Base-by-base conservation (phyloP, 2,329 filamentous ascomycete genomes). In the Colletotrichum euphorbiae region DNA sequence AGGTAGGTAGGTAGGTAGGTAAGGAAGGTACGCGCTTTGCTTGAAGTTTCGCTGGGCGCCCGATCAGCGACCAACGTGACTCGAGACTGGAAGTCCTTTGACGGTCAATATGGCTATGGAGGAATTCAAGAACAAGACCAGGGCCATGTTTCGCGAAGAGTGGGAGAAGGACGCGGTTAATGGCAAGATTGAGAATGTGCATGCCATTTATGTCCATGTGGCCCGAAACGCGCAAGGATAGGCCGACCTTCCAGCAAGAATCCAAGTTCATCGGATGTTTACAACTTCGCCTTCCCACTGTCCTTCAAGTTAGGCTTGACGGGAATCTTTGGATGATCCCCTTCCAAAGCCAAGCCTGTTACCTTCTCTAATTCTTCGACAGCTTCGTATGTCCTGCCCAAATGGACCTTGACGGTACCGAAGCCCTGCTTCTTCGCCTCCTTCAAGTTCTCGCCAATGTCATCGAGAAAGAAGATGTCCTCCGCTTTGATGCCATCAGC, bases 401-500 rank as follows among this genome's bases (percentile, higher is more conserved):
- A 80, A 8, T 87, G 83, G 1, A 98, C 96, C 80, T 95, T 97
- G 71, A 98, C 86, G 0, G 95, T 98, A 63, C 85, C 80, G 77
- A 98, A 90, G 0, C 95, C 95, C 21, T 89, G 82, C 55, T 85
- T 85, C 79, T 85, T 92, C 1, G 90, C 96, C 50, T 86, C 90
- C 82, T 94, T 96, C 66, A 98, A 79, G 77, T 99, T 99, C 79
- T 94, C 90, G 2, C 96, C 96, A 77, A 99, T 97, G 74, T 98
- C 94, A 77, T 98, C 96, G 56, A 98, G 80, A 77, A 99, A 99
- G 4, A 97, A 80, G 50, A 98, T 83, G 62, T 98, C 93, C 0
- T 81, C 81, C 0, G 91, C 81, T 63, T 81, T 78, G 8, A 97
- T 82, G 0, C 85, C 82, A 6, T 81, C 79, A 15, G 77, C 78